Evolutionary conservation across 331 rosid genomes (phyloP), one percentile per base, ranked within the genome.

Genomic region (Saraca asoca): DNA sequence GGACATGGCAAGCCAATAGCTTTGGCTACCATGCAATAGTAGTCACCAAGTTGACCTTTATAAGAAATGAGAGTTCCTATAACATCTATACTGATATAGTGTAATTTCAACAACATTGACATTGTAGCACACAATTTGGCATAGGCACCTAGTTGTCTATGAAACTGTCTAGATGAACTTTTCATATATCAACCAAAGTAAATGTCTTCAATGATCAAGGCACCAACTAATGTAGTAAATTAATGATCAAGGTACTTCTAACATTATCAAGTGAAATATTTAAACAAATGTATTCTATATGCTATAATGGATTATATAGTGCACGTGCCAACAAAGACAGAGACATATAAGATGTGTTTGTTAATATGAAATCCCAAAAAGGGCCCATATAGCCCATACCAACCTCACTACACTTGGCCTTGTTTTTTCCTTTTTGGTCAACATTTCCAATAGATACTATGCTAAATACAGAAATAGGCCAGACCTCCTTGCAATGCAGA

Each of bases 11-110:
- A 78, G 62, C 98, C 95, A 11, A 60, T 91, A 49, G 98, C 75
- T 83, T 87, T 93, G 75, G 95, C 97, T 45, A 97, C 95, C 97
- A 90, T 90, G 86, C 98, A 93, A 68, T 90, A 93, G 69, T 90
- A 93, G 80, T 93, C 98, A 63, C 98, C 92, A 49, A 93, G 95
- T 62, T 93, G 85, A 64, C 97, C 98, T 82, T 90, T 93, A 90
- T 93, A 93, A 54, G 98, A 97, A 52, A 90, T 63, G 62, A 93
- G 77, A 45, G 98, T 93, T 57, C 97, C 98, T 0, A 97, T 90
- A 67, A 90, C 98, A 75, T 93, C 98, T 48, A 93, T 53, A 5
- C 97, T 90, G 70, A 93, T 81, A 75, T 95, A 90, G 7, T 95
- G 96, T 66, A 93, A 75, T 61, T 51, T 90, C 1, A 87, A 60